phyloP scores from a whole-genome alignment of 2,329 filamentous ascomycete genomes.

The Pezicula neosporulosa region DNA sequence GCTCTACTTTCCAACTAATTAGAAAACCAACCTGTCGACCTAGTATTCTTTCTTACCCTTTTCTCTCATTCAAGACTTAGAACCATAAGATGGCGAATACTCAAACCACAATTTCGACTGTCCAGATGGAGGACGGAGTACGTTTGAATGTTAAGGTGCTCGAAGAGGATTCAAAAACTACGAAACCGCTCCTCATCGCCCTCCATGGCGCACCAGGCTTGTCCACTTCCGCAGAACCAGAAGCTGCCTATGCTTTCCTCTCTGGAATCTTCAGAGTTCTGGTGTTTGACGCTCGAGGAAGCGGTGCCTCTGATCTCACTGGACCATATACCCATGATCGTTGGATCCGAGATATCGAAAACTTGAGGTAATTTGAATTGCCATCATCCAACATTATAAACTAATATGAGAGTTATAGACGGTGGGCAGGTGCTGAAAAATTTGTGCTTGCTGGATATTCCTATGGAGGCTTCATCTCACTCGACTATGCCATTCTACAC shows the following conservation, averaged over 20 bases:
- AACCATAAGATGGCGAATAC: not conserved
- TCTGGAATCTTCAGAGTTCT: conserved; percentile 1
- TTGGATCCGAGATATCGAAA: conserved; percentile 4
- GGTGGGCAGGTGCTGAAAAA: conserved; percentile 3
- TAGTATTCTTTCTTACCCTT: not conserved
- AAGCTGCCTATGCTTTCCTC: not conserved
- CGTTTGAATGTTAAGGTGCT: not conserved
- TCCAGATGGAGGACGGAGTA: not conserved
- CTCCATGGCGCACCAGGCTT: not conserved
- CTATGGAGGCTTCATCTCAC: conserved; percentile 3
- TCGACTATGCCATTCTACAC: conserved; percentile 2
- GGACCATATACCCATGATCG: conserved; percentile 4
- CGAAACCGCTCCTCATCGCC: conserved; percentile 1
- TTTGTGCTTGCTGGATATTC: conserved; percentile 1
- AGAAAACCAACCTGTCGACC: not conserved
- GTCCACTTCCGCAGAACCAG: not conserved
- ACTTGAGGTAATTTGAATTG: not conserved
- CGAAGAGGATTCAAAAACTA: not conserved
- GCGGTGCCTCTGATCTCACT: not conserved
- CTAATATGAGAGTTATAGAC: not conserved
- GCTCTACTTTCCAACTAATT: not conserved
- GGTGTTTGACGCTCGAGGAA: conserved; percentile 3
- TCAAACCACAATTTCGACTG: not conserved
- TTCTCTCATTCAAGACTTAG: not conserved
- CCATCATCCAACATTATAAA: not conserved